A percentile compares a stretch with the other conserved stretches of the same genome.
Evolutionary conservation across 208 protist genomes (phyloP).

Genomic region (Naegleria fowleri): DNA sequence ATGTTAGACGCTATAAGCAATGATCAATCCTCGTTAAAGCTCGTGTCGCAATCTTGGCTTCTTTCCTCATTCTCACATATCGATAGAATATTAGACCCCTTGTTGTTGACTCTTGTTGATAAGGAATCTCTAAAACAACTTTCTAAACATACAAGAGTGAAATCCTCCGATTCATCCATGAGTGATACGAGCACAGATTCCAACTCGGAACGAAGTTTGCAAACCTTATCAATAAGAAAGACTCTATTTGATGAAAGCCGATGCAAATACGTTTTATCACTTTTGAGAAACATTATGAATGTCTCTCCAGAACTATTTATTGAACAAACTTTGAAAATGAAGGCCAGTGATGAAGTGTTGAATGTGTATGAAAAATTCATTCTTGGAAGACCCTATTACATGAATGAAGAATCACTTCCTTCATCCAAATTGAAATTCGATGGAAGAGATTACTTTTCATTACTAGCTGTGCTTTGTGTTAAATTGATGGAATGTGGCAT

Average conservation of each 20-base stretch:
- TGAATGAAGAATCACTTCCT: not conserved
- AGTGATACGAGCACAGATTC: not conserved
- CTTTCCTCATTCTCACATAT: not conserved
- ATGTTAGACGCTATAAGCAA: not conserved
- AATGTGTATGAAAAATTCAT: not conserved
- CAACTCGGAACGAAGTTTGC: not conserved
- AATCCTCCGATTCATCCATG: not conserved
- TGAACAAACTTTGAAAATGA: not conserved
- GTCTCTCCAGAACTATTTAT: not conserved
- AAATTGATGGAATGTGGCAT: not conserved
- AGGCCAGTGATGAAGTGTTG: not conserved
- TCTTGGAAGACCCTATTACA: not conserved
- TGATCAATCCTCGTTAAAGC: not conserved
- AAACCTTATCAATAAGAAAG: not conserved
- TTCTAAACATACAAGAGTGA: not conserved
- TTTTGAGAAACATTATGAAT: not conserved
- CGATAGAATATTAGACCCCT: constrained; percentile 14
- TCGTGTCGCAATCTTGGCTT: not conserved
- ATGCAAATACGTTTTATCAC: not conserved
- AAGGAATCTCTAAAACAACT: not conserved
- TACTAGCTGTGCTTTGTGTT: not conserved
- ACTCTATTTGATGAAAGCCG: not conserved
- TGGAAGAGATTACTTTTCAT: constrained; percentile 2
- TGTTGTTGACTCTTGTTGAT: not conserved
- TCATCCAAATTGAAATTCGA: not conserved